Evolutionary conservation across 139 green algal genomes (phyloP), one percentile per base, ranked within the genome.

Genomic region (Nannochloris sp.): DNA sequence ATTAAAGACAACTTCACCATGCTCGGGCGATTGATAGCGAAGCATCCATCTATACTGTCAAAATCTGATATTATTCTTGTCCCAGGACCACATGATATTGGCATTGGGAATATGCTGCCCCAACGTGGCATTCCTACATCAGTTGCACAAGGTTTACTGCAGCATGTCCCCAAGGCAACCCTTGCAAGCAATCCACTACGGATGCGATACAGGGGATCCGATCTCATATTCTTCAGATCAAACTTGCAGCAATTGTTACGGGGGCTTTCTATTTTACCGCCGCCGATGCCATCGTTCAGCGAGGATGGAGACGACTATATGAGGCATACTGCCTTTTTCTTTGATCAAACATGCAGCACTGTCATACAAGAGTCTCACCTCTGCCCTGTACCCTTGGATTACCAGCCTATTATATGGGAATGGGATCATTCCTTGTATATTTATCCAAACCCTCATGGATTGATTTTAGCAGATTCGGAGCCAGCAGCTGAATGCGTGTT

Each of bases 321-420:
- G 20, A 25, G 12, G 14, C 12, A 23, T 25, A 11, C 23, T 25
- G 23, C 50, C 50, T 58, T 62, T 45, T 17, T 69, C 10, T 74
- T 82, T 66, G 59, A 79, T 28, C 84, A 96, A 59, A 55, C 92
- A 16, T 72, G 74, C 10, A 71, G 78, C 30, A 97, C 91, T 33
- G 59, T 97, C 49, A 74, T 96, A 70, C 89, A 96, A 81, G 89
- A 97, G 74, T 73, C 60, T 11, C 87, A 95, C 74, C 79, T 97
- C 62, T 89, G 83, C 65, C 91, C 91, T 2, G 68, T 96, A 50
- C 91, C 91, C 1, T 70, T 97, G 45, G 77, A 83, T 26, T 70
- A 66, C 13, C 86, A 95, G 75, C 79, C 76, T 3, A 46, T 81
- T 4, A 68, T 68, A 53, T 82, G 73, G 76, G 73, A 93, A 66